These are phyloP conservation scores for Pythium folliculosum DNA, from an alignment of 352 stramenopile genomes.

Conservation along the genomic window DNA sequence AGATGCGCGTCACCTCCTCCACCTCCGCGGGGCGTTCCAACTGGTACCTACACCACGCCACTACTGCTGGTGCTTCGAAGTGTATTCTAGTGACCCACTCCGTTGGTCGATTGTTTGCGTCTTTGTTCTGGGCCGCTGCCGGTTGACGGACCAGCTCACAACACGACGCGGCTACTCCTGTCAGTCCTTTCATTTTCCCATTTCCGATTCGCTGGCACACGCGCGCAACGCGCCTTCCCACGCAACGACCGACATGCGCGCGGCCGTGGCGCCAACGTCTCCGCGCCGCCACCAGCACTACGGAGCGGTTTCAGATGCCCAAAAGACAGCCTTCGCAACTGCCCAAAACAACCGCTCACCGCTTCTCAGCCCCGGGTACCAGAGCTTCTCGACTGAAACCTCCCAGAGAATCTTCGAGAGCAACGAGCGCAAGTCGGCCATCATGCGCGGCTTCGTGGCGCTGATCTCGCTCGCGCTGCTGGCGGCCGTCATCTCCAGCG, in stretches of 20 bases:
- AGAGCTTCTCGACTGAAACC: slow-evolving; percentile 8
- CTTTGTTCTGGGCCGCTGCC: too few relatives aligned
- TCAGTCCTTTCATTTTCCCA: too few relatives aligned
- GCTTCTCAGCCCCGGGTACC: slow-evolving; percentile 3
- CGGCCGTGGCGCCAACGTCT: too few relatives aligned
- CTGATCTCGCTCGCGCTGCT: slow-evolving; percentile 21
- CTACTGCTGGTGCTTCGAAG: neutral
- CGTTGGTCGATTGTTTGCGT: too few relatives aligned
- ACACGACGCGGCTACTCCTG: too few relatives aligned
- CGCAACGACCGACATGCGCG: too few relatives aligned
- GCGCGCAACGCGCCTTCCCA: too few relatives aligned
- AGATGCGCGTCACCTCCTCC: too few relatives aligned
- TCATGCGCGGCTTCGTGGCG: slow-evolving; percentile 8
- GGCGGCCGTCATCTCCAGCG: slow-evolving; percentile 6
- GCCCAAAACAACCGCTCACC: slow-evolving; percentile 27
- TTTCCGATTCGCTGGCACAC: too few relatives aligned
- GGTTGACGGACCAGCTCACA: too few relatives aligned
- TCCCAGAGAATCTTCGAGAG: slow-evolving; percentile 14
- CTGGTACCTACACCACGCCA: too few relatives aligned
- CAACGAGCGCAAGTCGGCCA: slow-evolving; percentile 9
- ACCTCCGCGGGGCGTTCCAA: too few relatives aligned
- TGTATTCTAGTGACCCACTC: slow-evolving; percentile 14
- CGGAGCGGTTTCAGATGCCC: slow-evolving; percentile 12
- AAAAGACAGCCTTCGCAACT: slow-evolving; percentile 2
- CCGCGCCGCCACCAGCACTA: neutral